Evolutionary conservation across 2,329 filamentous ascomycete genomes (phyloP).

Genomic region (Paraconiothyrium sp.): DNA sequence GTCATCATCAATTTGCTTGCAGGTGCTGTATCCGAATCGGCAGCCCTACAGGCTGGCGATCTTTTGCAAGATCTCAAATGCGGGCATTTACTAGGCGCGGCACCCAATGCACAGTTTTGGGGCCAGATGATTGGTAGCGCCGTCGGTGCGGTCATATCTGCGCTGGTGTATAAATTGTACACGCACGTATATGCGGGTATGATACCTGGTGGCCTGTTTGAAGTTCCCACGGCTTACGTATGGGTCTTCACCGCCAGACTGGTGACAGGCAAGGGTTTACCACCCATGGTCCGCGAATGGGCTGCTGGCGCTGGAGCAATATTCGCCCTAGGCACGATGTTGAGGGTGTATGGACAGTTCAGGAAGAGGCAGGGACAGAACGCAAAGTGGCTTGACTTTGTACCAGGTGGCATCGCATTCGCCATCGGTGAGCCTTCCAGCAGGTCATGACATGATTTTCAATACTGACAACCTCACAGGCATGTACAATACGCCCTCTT

Average conservation of each 20-base stretch:
- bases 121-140: slow-evolving; percentile 92
- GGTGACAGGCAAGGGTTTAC: slow-evolving; percentile 89
- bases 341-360: slow-evolving; percentile 63
- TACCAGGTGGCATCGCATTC: slow-evolving; percentile 95
- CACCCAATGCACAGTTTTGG: slow-evolving; percentile 95
- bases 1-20: slow-evolving; percentile 96
- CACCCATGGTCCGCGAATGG: slow-evolving; percentile 82
- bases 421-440: slow-evolving; percentile 74
- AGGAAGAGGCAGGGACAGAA: slow-evolving; percentile 45
- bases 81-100: slow-evolving; percentile 89
- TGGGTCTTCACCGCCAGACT: slow-evolving; percentile 97
- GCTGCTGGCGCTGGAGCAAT: slow-evolving; percentile 77
- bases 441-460: neutral
- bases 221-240: slow-evolving; percentile 93
- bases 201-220: slow-evolving; percentile 88
- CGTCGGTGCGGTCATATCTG: slow-evolving; percentile 84
- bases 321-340: slow-evolving; percentile 75
- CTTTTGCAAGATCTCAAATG: slow-evolving; percentile 98
- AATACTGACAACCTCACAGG: slow-evolving; percentile 58
- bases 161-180: slow-evolving; percentile 88
- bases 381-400: slow-evolving; percentile 72
- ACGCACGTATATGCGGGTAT: slow-evolving; percentile 77
- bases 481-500: slow-evolving; percentile 98
- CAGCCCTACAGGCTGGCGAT: slow-evolving; percentile 93
- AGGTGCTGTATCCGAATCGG: slow-evolving; percentile 84